phyloP scores from a whole-genome alignment of 2,329 filamentous ascomycete genomes.

The Ophiostoma montium region DNA sequence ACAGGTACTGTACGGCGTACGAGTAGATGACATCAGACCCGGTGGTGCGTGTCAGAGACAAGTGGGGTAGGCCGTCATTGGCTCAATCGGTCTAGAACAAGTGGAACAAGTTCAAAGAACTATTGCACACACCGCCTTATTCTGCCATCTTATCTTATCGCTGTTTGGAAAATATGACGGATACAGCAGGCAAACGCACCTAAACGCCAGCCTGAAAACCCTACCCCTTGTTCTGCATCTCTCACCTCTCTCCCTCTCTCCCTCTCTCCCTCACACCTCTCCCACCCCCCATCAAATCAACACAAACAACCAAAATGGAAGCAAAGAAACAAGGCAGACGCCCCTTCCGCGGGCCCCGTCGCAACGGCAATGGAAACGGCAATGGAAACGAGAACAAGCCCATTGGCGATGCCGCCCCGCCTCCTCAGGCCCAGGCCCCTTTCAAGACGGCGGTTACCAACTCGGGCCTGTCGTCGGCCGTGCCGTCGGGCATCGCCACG shows the following conservation, averaged over 20 bases:
- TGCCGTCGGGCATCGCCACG: conserved; percentile 13
- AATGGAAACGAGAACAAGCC: neutral
- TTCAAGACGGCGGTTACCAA: neutral
- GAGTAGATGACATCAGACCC: no score
- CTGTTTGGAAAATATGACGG: conserved; percentile 1
- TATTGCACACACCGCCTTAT: no score
- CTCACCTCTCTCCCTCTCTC: neutral
- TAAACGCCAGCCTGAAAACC: neutral
- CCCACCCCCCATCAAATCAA: neutral
- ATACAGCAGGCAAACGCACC: neutral
- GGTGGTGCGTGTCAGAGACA: no score
- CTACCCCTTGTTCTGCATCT: no score
- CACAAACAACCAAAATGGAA: neutral
- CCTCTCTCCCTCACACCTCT: neutral
- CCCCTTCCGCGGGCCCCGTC: neutral
- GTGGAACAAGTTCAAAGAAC: no score
- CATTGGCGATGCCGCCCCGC: neutral
- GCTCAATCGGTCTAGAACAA: no score
- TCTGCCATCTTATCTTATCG: neutral
- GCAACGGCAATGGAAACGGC: neutral
- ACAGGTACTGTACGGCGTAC: no score
- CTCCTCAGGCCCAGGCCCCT: neutral
- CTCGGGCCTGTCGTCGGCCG: neutral
- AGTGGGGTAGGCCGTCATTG: no score
- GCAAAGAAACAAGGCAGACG: neutral